These are phyloP conservation scores for Claviceps sp. DNA, from an alignment of 2,329 filamentous ascomycete genomes.

Conservation along the genomic window DNA sequence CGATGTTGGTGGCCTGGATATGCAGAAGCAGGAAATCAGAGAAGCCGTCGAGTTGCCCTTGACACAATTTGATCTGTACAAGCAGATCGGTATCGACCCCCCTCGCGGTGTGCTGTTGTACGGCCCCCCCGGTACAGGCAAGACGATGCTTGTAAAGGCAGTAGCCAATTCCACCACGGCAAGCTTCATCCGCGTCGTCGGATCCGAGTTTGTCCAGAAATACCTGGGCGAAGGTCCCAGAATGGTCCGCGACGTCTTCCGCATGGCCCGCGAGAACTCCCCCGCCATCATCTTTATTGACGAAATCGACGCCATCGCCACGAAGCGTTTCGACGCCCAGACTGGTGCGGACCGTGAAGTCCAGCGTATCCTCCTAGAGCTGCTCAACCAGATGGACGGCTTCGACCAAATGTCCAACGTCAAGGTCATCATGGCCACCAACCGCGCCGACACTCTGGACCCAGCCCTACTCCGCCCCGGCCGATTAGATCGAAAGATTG, in stretches of 20 bases:
- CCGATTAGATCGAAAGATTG: slow-evolving; percentile 94
- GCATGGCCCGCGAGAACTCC: slow-evolving; percentile 97
- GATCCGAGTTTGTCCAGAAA: slow-evolving; percentile 97
- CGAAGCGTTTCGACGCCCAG: slow-evolving; percentile 97
- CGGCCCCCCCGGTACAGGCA: slow-evolving; percentile 88
- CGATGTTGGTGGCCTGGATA: slow-evolving; percentile 92
- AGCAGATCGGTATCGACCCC: slow-evolving; percentile 97
- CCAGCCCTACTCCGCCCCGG: slow-evolving; percentile 88
- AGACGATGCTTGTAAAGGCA: slow-evolving; percentile 96
- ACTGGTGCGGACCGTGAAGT: slow-evolving; percentile 97
- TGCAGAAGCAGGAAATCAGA: slow-evolving; percentile 99
- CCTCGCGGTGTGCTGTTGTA: slow-evolving; percentile 93
- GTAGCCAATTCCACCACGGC: slow-evolving; percentile 97
- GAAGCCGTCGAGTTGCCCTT: slow-evolving; percentile 94
- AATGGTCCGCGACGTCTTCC: slow-evolving; percentile 98
- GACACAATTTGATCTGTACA: slow-evolving; percentile 97
- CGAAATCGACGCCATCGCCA: slow-evolving; percentile 97
- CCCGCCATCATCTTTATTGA: slow-evolving; percentile 99
- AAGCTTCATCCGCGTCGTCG: slow-evolving; percentile 95
- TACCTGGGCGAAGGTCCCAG: slow-evolving; percentile 94
- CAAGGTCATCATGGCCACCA: slow-evolving; percentile 99
- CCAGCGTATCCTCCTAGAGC: slow-evolving; percentile 91
- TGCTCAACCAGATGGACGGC: slow-evolving; percentile 99
- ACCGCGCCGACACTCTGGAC: slow-evolving; percentile 92
- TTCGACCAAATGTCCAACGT: slow-evolving; percentile 99